Base-by-base conservation (phyloP, 768 basidiomycete species). In the Brasilioporus rufonigricans region DNA sequence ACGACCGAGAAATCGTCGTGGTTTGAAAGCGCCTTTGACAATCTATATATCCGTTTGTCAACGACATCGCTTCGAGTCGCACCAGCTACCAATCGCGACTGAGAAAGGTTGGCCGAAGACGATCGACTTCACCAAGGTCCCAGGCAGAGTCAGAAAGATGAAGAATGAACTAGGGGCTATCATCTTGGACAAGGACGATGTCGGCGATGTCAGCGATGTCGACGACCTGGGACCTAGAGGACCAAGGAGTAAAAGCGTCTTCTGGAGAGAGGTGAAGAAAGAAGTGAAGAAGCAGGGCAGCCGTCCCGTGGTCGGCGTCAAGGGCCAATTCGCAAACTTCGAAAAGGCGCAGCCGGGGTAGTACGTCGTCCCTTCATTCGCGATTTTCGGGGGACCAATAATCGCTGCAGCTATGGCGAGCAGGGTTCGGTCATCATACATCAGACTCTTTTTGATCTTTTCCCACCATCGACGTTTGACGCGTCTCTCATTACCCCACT, bases 261-360 rank as follows among this genome's bases (percentile, higher is more conserved):
- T 91, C 65, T 93, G 89, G 89, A 73, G 64, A 39, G 86, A 89
- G 32, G 69, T 86, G 9, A 76, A 83, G 68, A 75, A 76, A 46
- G 85, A 86, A 55, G 75, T 91, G 44, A 81, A 80, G 67, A 70
- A 73, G 59, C 84, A 84, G 53, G 91, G 91, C 0, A 78, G 82
- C 27, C 80, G 84, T 45, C 81, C 81, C 13, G 82, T 83, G 18
- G 77, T 80, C 1, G 86, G 90, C 39, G 80, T 89, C 46, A 80
- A 78, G 43, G 89, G 83, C 2, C 91, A 94, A 62, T 91, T 87
- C 61, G 78, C 81, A 18, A 89, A 75, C 60, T 95, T 95, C 62
- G 82, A 91, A 61, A 87, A 85, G 72, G 83, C 84, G 5, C 89
- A 92, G 62, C 91, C 93, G 26, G 93, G 93, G 73, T 96, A 94